Evolutionary conservation across 169 alveolate genomes (phyloP), one percentile per base, ranked within the genome.

Genomic region (Eimeria brunetti): DNA sequence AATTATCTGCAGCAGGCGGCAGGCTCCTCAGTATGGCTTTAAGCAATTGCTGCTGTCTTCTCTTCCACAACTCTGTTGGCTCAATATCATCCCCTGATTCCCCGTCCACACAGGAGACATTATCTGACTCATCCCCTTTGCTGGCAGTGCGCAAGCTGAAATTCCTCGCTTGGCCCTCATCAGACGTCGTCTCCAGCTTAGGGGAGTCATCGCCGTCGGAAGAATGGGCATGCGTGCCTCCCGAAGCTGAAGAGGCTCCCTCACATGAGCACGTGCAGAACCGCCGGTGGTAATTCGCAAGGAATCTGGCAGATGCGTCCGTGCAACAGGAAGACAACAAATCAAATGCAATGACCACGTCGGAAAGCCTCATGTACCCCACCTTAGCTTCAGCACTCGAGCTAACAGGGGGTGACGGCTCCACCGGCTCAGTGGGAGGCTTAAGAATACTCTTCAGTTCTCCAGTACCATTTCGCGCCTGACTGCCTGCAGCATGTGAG

Each of bases 1-100:
- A 86, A 38, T 53, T 62, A 49, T 86, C 81, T 24, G 92, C 92
- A 11, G 92, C 71, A 24, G 92, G 83, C n/a, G 92, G 92, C 81
- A 86, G 46, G 81, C 92, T 86, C 83, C 92, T 58, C 16, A 86
- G n/a, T 16, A 86, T 86, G 58, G 83, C 92, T n/a, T 86, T 86
- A 7, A 86, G 92, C 51, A 86, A 62, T 41, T 86, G 92, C 18
- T 86, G 92, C 75, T 86, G 92, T 41, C 92, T 36, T 38, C 92
- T 86, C 53, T 44, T 58, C 92, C 92, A 86, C 46, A 86, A 24
- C 38, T 86, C 83, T 3, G 92, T 60, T 9, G 92, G 92, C 78
- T 86, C 92, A 41, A 86, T 86, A n/a, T 86, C 92, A 16, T 86
- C 92, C 51, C 92, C 92, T 12, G 92, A 86, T n/a, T 86, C 92